Evolutionary conservation across 331 rosid genomes (phyloP).

Genomic region (Malus hybrid): DNA sequence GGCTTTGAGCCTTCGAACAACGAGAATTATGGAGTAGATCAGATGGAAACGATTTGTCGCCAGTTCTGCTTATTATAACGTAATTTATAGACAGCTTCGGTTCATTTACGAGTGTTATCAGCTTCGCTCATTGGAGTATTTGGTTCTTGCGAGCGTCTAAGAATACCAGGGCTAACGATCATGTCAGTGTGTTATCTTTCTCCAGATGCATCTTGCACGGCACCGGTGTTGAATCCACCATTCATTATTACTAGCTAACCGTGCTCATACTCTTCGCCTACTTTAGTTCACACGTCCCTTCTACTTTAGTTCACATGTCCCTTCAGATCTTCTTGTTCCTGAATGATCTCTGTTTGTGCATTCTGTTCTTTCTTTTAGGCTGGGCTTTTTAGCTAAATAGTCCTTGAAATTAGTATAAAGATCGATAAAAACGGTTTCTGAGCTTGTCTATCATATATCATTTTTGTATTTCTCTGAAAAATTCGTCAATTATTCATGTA

Average conservation of each 20-base stretch:
- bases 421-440: too few species aligned
- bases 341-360: too few species aligned
- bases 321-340: background rate
- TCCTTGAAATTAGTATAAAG: too few species aligned
- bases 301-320: too few species aligned
- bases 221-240: background rate
- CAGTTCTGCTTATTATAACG: conserved; percentile 1
- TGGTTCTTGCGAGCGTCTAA: background rate
- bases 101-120: background rate
- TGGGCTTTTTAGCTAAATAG: too few species aligned
- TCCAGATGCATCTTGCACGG: background rate
- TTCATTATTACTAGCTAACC: background rate
- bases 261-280: background rate
- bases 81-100: conserved; percentile 1
- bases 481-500: too few species aligned
- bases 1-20: background rate
- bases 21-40: background rate
- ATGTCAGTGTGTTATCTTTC: background rate
- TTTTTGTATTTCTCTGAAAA: too few species aligned
- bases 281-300: background rate
- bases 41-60: background rate
- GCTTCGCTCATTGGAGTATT: background rate
- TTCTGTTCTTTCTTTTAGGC: too few species aligned
- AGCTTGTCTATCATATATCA: too few species aligned
- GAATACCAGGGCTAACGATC: background rate